Percentiles rank a stretch among this genome's conserved stretches.
These are phyloP conservation scores for Calocybe indica DNA, from an alignment of 768 basidiomycete genomes.

Conservation along the genomic window DNA sequence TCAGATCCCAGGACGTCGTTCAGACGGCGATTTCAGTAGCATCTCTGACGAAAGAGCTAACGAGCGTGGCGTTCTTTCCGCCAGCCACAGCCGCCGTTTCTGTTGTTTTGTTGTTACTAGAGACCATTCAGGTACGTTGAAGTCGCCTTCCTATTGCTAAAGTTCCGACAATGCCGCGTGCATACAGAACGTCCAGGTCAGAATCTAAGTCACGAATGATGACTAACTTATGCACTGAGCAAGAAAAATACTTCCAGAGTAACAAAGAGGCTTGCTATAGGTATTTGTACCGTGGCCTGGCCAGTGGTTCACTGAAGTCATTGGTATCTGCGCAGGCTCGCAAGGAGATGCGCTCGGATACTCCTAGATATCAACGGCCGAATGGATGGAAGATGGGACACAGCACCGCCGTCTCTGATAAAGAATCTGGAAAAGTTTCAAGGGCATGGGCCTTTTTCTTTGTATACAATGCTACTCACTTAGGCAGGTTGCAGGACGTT, in stretches of 20 bases:
- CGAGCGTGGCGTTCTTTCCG: slow-evolving; percentile 27
- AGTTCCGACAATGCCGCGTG: slow-evolving; percentile 3
- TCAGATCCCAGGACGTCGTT: slow-evolving; percentile 11
- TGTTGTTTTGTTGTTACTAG: slow-evolving; percentile 34
- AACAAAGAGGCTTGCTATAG: slow-evolving; percentile 35
- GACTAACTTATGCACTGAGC: not conserved
- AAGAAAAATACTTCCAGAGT: slow-evolving; percentile 18
- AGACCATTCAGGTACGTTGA: slow-evolving; percentile 35
- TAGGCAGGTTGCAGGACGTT: slow-evolving; percentile 24
- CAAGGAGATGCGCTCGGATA: slow-evolving; percentile 34
- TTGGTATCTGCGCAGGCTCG: slow-evolving; percentile 12
- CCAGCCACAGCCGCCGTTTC: slow-evolving; percentile 35
- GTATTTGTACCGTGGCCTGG: slow-evolving; percentile 1
- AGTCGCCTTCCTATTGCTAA: not conserved
- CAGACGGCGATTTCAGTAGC: slow-evolving; percentile 11
- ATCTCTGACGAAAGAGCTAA: slow-evolving; percentile 14
- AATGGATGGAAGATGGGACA: slow-evolving; percentile 39
- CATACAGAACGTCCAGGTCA: slow-evolving; percentile 11
- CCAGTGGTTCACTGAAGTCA: slow-evolving; percentile 7
- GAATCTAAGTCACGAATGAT: not conserved
- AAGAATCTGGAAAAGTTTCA: slow-evolving; percentile 36
- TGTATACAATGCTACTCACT: not conserved
- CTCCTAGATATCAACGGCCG: slow-evolving; percentile 37
- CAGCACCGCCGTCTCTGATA: slow-evolving; percentile 31
- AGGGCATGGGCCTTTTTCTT: slow-evolving; percentile 16